Evolutionary conservation across 176 grass and related monocot species (phyloP), one percentile per base, ranked within the genome.

Genomic region (Carex kokanica): DNA sequence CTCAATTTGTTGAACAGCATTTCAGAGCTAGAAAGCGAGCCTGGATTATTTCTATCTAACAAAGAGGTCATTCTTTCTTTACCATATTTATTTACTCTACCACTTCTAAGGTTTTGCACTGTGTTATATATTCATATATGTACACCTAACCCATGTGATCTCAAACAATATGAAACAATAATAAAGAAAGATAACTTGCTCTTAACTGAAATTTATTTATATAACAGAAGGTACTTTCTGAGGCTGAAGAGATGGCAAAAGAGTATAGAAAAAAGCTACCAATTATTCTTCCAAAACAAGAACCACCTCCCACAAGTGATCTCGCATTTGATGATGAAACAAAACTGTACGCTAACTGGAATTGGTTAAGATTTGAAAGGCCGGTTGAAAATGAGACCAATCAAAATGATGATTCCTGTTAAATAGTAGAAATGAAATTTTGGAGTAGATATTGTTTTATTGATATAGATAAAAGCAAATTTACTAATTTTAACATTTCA

Each of bases 201-300:
- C 47, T 81, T 62, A 21, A 81, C n/a, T 81, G 36, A 62, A 4
- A 81, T 43, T 81, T 45, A 29, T 81, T 40, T 60, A 11, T 41
- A 57, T 84, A 74, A 78, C 90, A 93, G 95, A 98, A 88, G 66
- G 92, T 98, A 24, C 91, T 98, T 49, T 83, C 81, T 6, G 90
- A 93, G 89, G 95, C 89, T 47, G 90, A 91, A 24, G 67, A 90
- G 74, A 92, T 94, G 90, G 90, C 95, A 0, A 84, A 27, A 63
- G 88, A 83, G 53, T 94, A 91, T 60, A 85, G 78, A 13, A 85
- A 78, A 10, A 88, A 40, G 17, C 81, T 94, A 16, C 79, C 87
- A 27, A 6, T 60, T 13, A 43, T 65, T 85, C 55, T 69, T 70
- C 29, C 68, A 27, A 27, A 80, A 0, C 25, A 13, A 3, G 61